Evolutionary conservation across 2,329 filamentous ascomycete species (phyloP).

Genomic region (Fusarium chaquense): DNA sequence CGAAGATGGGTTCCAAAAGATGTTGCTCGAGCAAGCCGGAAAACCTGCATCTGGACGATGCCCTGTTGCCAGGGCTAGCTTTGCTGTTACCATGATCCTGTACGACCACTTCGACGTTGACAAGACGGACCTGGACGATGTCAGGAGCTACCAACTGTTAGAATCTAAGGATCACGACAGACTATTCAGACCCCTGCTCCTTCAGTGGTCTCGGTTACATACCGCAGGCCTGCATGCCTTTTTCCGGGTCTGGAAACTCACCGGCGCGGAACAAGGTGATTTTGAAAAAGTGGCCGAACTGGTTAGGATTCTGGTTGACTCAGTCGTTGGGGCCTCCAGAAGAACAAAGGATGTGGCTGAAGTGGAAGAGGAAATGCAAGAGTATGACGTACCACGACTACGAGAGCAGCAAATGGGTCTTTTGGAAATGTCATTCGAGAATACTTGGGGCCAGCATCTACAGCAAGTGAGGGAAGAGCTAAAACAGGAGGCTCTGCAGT

Average conservation of each 20-base stretch:
- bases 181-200: conserved; percentile 84
- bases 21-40: conserved; percentile 88
- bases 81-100: conserved; percentile 87
- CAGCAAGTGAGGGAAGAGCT: conserved; percentile 91
- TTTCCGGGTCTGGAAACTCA: conserved; percentile 91
- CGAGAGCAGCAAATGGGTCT: conserved; percentile 94
- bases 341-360: conserved; percentile 87
- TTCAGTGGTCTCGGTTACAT: conserved; percentile 95
- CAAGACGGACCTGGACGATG: conserved; percentile 82
- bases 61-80: conserved; percentile 86
- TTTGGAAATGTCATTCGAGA: conserved; percentile 90
- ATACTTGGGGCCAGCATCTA: conserved; percentile 92
- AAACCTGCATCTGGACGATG: conserved; percentile 79
- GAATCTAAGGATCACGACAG: conserved; percentile 86
- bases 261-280: conserved; percentile 85
- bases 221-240: conserved; percentile 88
- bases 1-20: conserved; percentile 91
- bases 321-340: conserved; percentile 84
- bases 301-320: conserved; percentile 88
- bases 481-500: conserved; percentile 90
- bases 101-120: conserved; percentile 98
- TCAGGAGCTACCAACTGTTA: conserved; percentile 78
- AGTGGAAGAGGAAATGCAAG: conserved; percentile 87
- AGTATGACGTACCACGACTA: conserved; percentile 82
- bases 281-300: conserved; percentile 95